phyloP scores from a whole-genome alignment of 2,329 filamentous ascomycete species.

The Colletotrichum sp. region DNA sequence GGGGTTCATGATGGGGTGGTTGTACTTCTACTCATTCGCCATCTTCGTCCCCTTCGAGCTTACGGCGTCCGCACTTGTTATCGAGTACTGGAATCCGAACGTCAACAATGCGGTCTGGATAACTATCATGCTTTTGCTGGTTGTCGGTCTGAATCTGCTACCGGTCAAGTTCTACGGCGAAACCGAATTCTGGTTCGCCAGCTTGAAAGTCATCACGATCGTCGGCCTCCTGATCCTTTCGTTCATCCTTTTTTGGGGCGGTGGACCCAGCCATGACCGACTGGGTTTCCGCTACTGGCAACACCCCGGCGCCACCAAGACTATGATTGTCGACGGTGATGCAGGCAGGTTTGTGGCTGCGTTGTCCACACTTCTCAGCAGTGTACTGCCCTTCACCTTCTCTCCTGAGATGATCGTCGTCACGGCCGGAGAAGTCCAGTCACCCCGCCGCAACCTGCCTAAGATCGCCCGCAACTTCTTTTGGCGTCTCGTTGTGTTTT shows the following conservation, averaged over 20 bases:
- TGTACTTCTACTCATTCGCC: slow-evolving; percentile 59
- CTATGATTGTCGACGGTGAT: slow-evolving; percentile 16
- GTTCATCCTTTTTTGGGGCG: slow-evolving; percentile 39
- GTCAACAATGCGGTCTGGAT: slow-evolving; percentile 22
- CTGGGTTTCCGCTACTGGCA: slow-evolving; percentile 22
- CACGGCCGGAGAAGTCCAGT: slow-evolving; percentile 31
- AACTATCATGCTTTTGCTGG: slow-evolving; percentile 19
- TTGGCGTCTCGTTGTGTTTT: slow-evolving; percentile 39
- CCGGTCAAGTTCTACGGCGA: slow-evolving; percentile 50
- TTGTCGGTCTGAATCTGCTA: slow-evolving; percentile 13
- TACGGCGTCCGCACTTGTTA: slow-evolving; percentile 22
- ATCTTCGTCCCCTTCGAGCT: slow-evolving; percentile 42
- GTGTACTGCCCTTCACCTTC: slow-evolving; percentile 22
- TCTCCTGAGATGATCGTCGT: slow-evolving; percentile 24
- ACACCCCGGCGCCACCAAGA: slow-evolving; percentile 2
- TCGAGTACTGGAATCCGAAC: slow-evolving; percentile 23
- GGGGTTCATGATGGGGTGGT: slow-evolving; percentile 61
- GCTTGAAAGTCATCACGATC: slow-evolving; percentile 59
- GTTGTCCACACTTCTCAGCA: slow-evolving; percentile 6
- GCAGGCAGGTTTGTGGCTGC: slow-evolving; percentile 16
- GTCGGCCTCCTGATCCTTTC: slow-evolving; percentile 67
- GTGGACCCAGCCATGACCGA: slow-evolving; percentile 22
- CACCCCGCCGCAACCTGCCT: slow-evolving; percentile 48
- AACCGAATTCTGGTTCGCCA: slow-evolving; percentile 62
- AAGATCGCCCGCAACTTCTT: slow-evolving; percentile 27